phyloP scores from a whole-genome alignment of 2,329 filamentous ascomycete species.

The Chaetomiaceae sp. region DNA sequence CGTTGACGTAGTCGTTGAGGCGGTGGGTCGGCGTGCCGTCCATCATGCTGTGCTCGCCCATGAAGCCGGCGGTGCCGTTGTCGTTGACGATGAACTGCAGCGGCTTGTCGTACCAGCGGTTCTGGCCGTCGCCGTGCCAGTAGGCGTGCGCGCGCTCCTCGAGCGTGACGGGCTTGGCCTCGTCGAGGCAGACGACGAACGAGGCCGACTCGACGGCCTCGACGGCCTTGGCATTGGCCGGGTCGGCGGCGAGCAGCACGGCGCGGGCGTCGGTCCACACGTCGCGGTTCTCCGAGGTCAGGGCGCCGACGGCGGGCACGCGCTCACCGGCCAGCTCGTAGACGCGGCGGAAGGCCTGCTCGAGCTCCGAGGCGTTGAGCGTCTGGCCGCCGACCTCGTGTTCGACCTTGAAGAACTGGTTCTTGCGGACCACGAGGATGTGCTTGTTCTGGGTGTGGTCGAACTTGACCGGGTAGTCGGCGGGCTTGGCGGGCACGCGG shows the following conservation, averaged over 20 bases:
- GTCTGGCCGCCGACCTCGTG: slow-evolving; percentile 78
- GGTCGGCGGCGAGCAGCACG: slow-evolving; percentile 68
- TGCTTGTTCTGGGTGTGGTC: slow-evolving; percentile 71
- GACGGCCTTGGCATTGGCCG: slow-evolving; percentile 72
- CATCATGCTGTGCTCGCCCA: slow-evolving; percentile 99
- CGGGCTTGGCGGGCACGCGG: slow-evolving; percentile 75
- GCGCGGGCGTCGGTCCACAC: slow-evolving; percentile 82
- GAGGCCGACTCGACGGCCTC: slow-evolving; percentile 81
- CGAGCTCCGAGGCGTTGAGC: slow-evolving; percentile 83
- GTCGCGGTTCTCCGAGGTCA: slow-evolving; percentile 92
- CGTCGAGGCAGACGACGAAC: slow-evolving; percentile 90
- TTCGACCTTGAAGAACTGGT: slow-evolving; percentile 91
- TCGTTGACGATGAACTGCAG: slow-evolving; percentile 97
- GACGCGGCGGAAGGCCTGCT: slow-evolving; percentile 80
- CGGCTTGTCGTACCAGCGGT: slow-evolving; percentile 98
- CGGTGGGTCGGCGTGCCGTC: slow-evolving; percentile 97
- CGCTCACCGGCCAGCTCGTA: slow-evolving; percentile 70
- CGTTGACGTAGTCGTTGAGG: slow-evolving; percentile 90
- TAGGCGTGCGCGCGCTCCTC: slow-evolving; percentile 94
- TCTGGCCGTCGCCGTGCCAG: slow-evolving; percentile 95
- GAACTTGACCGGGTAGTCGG: slow-evolving; percentile 82
- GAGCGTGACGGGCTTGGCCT: slow-evolving; percentile 83
- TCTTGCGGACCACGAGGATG: slow-evolving; percentile 87
- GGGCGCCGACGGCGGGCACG: slow-evolving; percentile 68
- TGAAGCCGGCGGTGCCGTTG: slow-evolving; percentile 95